phyloP scores from a whole-genome alignment of 768 basidiomycete species.

The Hortiboletus flavorubellus region DNA sequence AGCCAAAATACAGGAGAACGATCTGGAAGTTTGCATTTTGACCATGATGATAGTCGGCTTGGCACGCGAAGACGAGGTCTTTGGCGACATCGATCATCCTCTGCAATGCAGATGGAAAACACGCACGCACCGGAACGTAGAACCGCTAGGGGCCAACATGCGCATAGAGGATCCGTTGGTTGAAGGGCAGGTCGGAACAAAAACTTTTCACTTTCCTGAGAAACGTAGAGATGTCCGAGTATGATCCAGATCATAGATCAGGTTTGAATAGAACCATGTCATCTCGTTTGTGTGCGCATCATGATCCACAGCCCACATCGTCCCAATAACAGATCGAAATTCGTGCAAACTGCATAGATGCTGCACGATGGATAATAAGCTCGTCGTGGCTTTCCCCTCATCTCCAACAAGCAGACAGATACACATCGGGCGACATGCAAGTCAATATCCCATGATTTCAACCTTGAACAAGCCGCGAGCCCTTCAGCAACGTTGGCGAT shows the following conservation, averaged over 20 bases:
- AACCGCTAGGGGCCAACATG: background rate
- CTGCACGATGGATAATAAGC: too few species aligned
- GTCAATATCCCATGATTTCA: background rate
- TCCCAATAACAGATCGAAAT: slow-evolving; percentile 8
- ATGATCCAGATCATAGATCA: background rate
- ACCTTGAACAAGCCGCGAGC: background rate
- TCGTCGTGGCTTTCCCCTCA: background rate
- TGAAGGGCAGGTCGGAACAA: background rate
- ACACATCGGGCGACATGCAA: slow-evolving; percentile 8
- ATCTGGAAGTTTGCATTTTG: too few species aligned
- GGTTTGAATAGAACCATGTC: background rate
- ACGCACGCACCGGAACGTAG: too few species aligned
- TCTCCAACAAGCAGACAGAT: slow-evolving; percentile 17
- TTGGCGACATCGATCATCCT: too few species aligned
- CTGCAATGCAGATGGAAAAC: too few species aligned
- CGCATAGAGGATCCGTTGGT: background rate
- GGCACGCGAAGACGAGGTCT: too few species aligned
- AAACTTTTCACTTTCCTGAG: background rate
- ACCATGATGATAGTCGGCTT: too few species aligned
- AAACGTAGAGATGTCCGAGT: background rate
- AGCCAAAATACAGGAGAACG: too few species aligned
- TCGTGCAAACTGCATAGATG: too few species aligned
- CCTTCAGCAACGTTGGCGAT: background rate
- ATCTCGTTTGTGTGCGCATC: background rate
- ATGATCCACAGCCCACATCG: slow-evolving; percentile 12